Conservation (phyloP, 768 basidiomycete genomes). For the Boletus bicolor region DNA sequence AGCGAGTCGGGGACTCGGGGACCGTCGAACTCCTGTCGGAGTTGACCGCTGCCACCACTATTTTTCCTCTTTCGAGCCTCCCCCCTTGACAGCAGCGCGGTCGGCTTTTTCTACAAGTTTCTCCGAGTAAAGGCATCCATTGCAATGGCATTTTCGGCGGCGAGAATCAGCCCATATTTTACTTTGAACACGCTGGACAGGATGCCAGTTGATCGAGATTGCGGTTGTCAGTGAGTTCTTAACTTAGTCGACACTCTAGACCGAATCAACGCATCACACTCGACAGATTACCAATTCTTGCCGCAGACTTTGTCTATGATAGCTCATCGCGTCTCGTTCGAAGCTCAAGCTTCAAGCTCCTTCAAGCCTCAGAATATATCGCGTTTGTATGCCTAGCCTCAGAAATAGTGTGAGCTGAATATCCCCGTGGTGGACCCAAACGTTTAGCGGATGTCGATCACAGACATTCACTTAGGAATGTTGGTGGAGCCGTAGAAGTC, state of each 20-base stretch:
- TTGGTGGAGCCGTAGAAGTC: neutral
- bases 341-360: neutral
- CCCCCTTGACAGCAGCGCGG: neutral
- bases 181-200: neutral
- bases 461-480: slow-evolving; percentile 6
- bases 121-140: neutral
- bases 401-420: neutral
- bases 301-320: neutral
- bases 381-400: neutral
- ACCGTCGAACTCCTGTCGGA: neutral
- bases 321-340: neutral
- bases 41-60: neutral
- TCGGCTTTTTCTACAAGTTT: neutral
- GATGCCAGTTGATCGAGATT: neutral
- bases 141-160: neutral
- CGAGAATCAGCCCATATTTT: neutral
- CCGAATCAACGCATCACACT: neutral
- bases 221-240: neutral
- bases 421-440: neutral
- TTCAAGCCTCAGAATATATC: neutral
- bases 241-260: neutral
- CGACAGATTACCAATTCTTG: slow-evolving; percentile 5
- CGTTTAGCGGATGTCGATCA: neutral
- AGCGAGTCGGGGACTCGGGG: neutral
- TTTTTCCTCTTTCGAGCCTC: too few relatives aligned